Conservation (phyloP, 1,139 yeast species). For the Arxiozyma slooffiae region DNA sequence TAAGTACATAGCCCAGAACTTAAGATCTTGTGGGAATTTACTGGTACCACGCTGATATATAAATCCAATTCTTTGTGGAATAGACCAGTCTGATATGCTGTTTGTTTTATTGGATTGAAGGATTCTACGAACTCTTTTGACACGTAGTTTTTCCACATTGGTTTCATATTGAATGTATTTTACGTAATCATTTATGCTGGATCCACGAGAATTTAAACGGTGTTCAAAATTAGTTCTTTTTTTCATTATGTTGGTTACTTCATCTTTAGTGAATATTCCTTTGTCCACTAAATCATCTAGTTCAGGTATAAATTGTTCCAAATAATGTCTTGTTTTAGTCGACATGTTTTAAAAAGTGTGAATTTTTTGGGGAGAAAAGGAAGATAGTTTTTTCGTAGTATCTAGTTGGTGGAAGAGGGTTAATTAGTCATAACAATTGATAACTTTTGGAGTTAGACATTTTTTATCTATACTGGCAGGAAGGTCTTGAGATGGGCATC, state of each 20-base stretch:
- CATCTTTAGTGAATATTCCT: slow-evolving; percentile 71
- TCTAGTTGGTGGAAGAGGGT: background rate
- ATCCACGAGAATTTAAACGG: slow-evolving; percentile 74
- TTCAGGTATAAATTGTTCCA: slow-evolving; percentile 86
- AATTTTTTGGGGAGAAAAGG: background rate
- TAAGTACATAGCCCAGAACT: slow-evolving; percentile 71
- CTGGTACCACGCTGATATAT: slow-evolving; percentile 77
- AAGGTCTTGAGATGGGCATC: background rate
- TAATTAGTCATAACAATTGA: too few relatives aligned
- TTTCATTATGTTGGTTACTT: slow-evolving; percentile 79
- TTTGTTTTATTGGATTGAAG: slow-evolving; percentile 40
- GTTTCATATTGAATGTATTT: slow-evolving; percentile 74
- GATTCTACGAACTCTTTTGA: slow-evolving; percentile 59
- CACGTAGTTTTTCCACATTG: slow-evolving; percentile 68
- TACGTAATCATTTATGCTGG: slow-evolving; percentile 67
- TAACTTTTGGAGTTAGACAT: background rate
- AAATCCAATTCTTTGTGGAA: slow-evolving; percentile 69
- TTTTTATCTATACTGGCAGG: background rate
- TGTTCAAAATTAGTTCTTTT: slow-evolving; percentile 94
- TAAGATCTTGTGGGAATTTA: slow-evolving; percentile 68
- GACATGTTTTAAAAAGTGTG: slow-evolving; percentile 38
- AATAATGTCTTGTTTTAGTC: slow-evolving; percentile 63
- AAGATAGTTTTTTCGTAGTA: too few relatives aligned
- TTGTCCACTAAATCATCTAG: slow-evolving; percentile 76
- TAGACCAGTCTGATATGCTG: slow-evolving; percentile 80